Conservation (phyloP, 2,329 filamentous ascomycete species). For the Amphichorda felina region DNA sequence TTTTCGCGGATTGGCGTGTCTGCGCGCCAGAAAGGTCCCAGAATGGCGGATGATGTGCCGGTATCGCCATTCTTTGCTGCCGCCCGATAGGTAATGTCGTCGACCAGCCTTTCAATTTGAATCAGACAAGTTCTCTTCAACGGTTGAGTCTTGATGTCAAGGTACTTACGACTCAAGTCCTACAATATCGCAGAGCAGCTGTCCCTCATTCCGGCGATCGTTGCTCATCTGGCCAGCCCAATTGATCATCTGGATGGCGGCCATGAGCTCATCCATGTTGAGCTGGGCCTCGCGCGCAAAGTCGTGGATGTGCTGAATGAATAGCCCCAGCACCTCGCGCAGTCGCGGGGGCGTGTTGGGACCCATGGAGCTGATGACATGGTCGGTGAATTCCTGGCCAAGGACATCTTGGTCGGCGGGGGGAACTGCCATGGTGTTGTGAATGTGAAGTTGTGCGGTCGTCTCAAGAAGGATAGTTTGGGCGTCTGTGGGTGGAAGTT, state of each 20-base stretch:
- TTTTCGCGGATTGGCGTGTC: conserved; percentile 57
- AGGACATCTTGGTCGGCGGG: too few species aligned
- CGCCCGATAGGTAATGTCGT: conserved; percentile 69
- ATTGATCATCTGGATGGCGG: conserved; percentile 39
- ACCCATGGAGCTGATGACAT: conserved; percentile 57
- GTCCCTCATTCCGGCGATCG: conserved; percentile 53
- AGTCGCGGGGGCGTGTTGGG: conserved; percentile 52
- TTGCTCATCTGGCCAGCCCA: conserved; percentile 51
- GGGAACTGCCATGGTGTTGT: too few species aligned
- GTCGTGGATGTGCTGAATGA: conserved; percentile 61
- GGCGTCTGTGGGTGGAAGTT: too few species aligned
- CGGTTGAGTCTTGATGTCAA: too few species aligned
- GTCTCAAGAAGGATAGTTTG: too few species aligned
- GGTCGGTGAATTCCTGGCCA: conserved; percentile 53
- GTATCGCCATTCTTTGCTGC: conserved; percentile 30
- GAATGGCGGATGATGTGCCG: conserved; percentile 55
- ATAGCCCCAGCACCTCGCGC: conserved; percentile 47
- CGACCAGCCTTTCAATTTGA: conserved; percentile 32
- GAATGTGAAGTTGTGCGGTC: too few species aligned
- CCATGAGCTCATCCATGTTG: conserved; percentile 60
- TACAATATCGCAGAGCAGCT: conserved; percentile 54
- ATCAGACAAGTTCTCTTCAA: too few species aligned
- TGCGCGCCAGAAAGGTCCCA: conserved; percentile 67
- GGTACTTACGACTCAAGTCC: conserved; percentile 54
- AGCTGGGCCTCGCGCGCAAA: conserved; percentile 64